Evolutionary conservation across 805 yeast species (phyloP).

Genomic region (Zygosaccharomyces bailii): DNA sequence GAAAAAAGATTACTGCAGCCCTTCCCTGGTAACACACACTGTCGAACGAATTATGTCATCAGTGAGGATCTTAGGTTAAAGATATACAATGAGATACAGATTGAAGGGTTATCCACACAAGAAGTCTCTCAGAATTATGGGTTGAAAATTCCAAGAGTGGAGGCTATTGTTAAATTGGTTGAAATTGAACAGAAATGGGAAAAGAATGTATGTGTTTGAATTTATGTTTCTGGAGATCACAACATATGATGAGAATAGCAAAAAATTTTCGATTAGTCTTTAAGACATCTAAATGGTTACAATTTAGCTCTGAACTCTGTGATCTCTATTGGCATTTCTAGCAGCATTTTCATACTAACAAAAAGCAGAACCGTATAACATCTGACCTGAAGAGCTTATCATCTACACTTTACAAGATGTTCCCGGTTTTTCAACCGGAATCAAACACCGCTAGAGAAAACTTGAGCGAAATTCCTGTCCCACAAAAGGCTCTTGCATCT

Average conservation of each 20-base stretch:
- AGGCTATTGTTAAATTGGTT: slow-evolving; percentile 74
- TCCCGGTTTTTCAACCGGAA: slow-evolving; percentile 62
- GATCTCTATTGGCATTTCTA: slow-evolving; percentile 3
- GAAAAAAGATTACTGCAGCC: slow-evolving; percentile 52
- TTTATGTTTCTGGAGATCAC: no score
- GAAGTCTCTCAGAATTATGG: slow-evolving; percentile 76
- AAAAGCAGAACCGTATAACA: slow-evolving; percentile 44
- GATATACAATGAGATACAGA: slow-evolving; percentile 54
- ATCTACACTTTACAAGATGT: slow-evolving; percentile 66
- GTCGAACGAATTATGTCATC: slow-evolving; percentile 63
- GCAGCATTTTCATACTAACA: slow-evolving; percentile 1
- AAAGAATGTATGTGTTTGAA: slow-evolving; percentile 50
- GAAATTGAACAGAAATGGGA: slow-evolving; percentile 62
- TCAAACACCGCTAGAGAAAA: slow-evolving; percentile 49
- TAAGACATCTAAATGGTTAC: slow-evolving; percentile 63
- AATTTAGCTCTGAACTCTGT: slow-evolving; percentile 29
- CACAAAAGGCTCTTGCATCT: slow-evolving; percentile 74
- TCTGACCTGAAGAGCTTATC: slow-evolving; percentile 60
- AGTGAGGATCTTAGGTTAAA: slow-evolving; percentile 55
- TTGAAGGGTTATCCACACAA: slow-evolving; percentile 56
- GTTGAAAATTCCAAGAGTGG: slow-evolving; percentile 78
- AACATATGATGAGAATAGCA: slow-evolving; percentile 46
- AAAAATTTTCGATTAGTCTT: slow-evolving; percentile 68
- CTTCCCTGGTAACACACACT: slow-evolving; percentile 71
- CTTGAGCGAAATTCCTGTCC: slow-evolving; percentile 90